Conservation (phyloP, 805 yeast genomes). For the Sporopachydermia lactativora region DNA sequence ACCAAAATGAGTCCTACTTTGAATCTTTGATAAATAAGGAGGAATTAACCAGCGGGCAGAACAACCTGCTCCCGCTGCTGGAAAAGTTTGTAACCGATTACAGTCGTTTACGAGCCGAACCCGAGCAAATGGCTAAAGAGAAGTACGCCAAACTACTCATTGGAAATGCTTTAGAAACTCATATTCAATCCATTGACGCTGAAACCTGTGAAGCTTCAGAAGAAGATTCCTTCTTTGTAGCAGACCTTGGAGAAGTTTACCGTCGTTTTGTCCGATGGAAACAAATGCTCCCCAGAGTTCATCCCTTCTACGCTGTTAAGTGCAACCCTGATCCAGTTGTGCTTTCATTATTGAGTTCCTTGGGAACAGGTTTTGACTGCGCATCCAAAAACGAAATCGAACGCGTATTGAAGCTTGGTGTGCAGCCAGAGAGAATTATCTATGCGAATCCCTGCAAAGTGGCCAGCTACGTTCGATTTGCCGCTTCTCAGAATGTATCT, state of each 20-base stretch:
- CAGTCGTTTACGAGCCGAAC: neutral
- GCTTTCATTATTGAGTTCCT: conserved; percentile 35
- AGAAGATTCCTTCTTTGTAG: conserved; percentile 78
- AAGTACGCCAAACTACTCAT: conserved; percentile 21
- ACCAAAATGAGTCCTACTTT: neutral
- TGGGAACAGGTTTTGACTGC: conserved; percentile 82
- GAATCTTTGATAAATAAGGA: neutral
- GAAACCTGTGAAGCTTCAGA: conserved; percentile 58
- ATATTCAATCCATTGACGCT: conserved; percentile 32
- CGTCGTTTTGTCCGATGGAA: conserved; percentile 55
- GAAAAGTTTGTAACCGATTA: neutral
- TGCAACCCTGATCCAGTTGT: conserved; percentile 69
- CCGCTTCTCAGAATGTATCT: conserved; percentile 38
- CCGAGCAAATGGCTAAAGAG: conserved; percentile 13
- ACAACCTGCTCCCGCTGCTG: conserved; percentile 6
- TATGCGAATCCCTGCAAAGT: conserved; percentile 94
- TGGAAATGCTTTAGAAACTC: conserved; percentile 25
- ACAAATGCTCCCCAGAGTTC: conserved; percentile 49
- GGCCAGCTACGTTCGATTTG: conserved; percentile 65
- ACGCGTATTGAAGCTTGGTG: conserved; percentile 44
- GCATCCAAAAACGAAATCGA: conserved; percentile 83
- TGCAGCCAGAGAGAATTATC: conserved; percentile 51
- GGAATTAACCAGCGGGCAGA: neutral
- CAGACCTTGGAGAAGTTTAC: conserved; percentile 64
- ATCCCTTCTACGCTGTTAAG: conserved; percentile 90